These are phyloP conservation scores for Clonostachys sp. DNA, from an alignment of 2,329 filamentous ascomycete species.

Conservation along the genomic window DNA sequence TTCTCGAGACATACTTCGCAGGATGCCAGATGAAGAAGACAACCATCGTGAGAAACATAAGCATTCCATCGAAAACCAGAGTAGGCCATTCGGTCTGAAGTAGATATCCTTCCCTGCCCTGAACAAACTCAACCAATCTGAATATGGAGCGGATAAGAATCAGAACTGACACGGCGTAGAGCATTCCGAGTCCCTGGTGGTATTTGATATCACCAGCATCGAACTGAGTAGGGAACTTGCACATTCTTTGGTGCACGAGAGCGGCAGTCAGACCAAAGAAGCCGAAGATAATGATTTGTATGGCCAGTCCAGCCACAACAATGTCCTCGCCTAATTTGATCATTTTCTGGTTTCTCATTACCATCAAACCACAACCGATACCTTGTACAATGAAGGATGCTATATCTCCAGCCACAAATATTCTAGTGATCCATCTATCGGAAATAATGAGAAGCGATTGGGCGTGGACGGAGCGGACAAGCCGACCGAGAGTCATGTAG, in stretches of 20 bases:
- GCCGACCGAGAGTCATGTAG: conserved; percentile 37
- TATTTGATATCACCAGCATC: conserved; percentile 13
- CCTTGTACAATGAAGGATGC: conserved; percentile 19
- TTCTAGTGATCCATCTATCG: conserved; percentile 17
- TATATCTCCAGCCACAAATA: conserved; percentile 23
- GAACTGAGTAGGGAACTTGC: conserved; percentile 8
- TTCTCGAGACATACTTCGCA: too few relatives aligned
- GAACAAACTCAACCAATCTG: conserved; percentile 37
- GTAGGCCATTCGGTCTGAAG: conserved; percentile 28
- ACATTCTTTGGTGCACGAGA: conserved; percentile 31
- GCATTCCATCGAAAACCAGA: conserved; percentile 32
- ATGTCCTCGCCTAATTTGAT: conserved; percentile 32
- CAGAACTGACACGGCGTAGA: conserved; percentile 27
- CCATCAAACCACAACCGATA: conserved; percentile 17
- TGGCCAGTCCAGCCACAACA: conserved; percentile 46
- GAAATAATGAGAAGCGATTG: conserved; percentile 11
- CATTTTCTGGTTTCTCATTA: conserved; percentile 3
- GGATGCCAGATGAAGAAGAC: neutral
- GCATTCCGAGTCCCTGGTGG: conserved; percentile 18
- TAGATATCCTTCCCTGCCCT: conserved; percentile 29
- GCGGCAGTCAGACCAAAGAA: conserved; percentile 42
- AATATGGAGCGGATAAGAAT: conserved; percentile 36
- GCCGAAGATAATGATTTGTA: conserved; percentile 51
- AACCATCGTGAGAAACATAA: conserved; percentile 21
- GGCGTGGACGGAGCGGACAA: conserved; percentile 20